phyloP scores from a whole-genome alignment of 2,329 filamentous ascomycete species.

The Venturia carpophila region DNA sequence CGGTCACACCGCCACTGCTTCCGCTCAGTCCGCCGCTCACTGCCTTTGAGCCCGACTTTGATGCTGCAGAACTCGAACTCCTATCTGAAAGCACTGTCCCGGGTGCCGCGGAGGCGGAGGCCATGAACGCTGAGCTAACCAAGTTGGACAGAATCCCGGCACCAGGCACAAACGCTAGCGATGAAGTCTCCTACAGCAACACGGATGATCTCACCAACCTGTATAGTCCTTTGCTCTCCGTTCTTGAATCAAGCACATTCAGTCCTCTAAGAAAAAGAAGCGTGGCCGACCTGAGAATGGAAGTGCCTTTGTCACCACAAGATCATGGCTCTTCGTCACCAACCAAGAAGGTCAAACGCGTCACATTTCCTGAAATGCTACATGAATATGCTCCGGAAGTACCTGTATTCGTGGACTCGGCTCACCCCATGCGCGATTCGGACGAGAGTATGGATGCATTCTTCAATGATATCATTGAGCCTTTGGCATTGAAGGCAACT shows the following conservation, averaged over 20 bases:
- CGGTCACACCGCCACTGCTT: slow-evolving; percentile 42
- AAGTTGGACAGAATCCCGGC: slow-evolving; percentile 22
- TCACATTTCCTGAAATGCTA: slow-evolving; percentile 33
- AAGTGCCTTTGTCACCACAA: slow-evolving; percentile 39
- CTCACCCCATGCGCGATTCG: slow-evolving; percentile 20
- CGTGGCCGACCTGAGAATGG: slow-evolving; percentile 36
- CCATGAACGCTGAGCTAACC: slow-evolving; percentile 30
- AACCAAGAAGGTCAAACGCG: slow-evolving; percentile 36
- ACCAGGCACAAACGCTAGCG: slow-evolving; percentile 22
- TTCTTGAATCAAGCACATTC: slow-evolving; percentile 21
- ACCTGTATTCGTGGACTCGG: slow-evolving; percentile 22
- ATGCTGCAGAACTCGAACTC: slow-evolving; percentile 31
- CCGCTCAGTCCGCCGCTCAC: slow-evolving; percentile 34
- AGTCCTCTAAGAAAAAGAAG: slow-evolving; percentile 28
- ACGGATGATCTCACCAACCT: slow-evolving; percentile 23
- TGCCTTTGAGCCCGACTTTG: slow-evolving; percentile 35
- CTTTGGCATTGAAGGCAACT: slow-evolving; percentile 32
- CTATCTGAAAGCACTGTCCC: slow-evolving; percentile 32
- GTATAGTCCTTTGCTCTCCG: slow-evolving; percentile 23
- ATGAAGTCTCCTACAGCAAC: slow-evolving; percentile 21
- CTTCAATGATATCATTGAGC: slow-evolving; percentile 30
- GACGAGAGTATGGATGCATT: slow-evolving; percentile 29
- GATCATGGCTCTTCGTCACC: background rate
- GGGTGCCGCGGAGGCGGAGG: slow-evolving; percentile 27
- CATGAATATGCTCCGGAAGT: slow-evolving; percentile 29